Base-by-base conservation (phyloP, 495 filamentous ascomycete species). In the Penicillium diatomitis region DNA sequence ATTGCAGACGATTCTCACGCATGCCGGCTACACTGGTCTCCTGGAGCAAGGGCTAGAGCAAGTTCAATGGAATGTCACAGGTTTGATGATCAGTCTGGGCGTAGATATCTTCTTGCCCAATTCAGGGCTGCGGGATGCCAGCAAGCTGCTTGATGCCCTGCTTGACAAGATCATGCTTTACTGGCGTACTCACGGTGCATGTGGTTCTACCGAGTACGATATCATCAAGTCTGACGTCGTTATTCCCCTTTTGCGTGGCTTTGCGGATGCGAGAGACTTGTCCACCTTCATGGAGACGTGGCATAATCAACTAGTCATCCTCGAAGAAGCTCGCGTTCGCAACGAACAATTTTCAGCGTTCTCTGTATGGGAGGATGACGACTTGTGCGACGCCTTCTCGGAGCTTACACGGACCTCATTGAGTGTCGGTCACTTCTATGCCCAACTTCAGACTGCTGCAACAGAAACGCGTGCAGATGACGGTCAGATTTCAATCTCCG, bases 31-130 rank as follows among this genome's bases (percentile, higher is more conserved):
- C 48, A 75, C 74, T 3, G 68, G 73, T 38, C 53, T 79, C 20
- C 55, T 70, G 10, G 64, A 65, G 40, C 60, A 66, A 37, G 61
- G 62, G 0, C 43, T 69, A 3, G 51, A 63, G 20, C 55, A 70
- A 30, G 71, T 74, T 6, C 69, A 84, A 38, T 90, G 85, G 86
- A 66, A 60, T 27, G 56, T 89, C 6, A 64, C 87, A 3, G 70
- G 79, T 27, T 68, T 80, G 42, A 66, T 85, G 8, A 67, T 87
- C 10, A 71, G 80, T 37, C 75, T 86, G 12, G 84, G 87, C 49
- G 72, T 80, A 3, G 83, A 88, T 57, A 75, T 86, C 8, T 88
- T 88, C 54, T 64, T 87, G 31, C 72, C 72, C n/a, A 75, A 73
- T 40, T 73, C 72, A 2, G 72, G 72, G 3, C 48, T 75, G 9